A percentile compares a stretch with the other conserved stretches of the same genome.
phyloP scores from a whole-genome alignment of 768 basidiomycete species.

The Macrocybe gigantea region DNA sequence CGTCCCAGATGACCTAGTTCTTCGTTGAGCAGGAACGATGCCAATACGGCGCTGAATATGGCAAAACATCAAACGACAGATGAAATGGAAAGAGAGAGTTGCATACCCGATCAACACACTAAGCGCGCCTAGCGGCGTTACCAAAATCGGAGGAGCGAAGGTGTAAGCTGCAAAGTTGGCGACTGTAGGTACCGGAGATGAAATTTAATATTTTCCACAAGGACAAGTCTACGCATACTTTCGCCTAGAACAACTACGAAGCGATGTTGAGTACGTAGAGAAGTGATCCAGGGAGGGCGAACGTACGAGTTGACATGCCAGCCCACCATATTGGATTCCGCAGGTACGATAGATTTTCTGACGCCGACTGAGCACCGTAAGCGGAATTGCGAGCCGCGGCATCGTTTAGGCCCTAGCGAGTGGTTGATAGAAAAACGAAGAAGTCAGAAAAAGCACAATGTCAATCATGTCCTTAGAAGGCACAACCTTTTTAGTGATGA shows the following conservation, averaged over 20 bases:
- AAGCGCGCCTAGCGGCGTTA: conserved; percentile 96
- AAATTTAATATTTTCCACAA: not conserved
- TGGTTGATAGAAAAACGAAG: conserved; percentile 7
- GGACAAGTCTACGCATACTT: conserved; percentile 36
- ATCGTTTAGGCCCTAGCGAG: conserved; percentile 80
- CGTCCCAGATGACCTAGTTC: conserved; percentile 91
- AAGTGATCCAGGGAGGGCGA: conserved; percentile 3
- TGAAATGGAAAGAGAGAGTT: conserved; percentile 18
- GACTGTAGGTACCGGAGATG: conserved; percentile 31
- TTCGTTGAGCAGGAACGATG: conserved; percentile 89
- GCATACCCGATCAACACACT: conserved; percentile 90
- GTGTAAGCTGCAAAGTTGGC: conserved; percentile 96
- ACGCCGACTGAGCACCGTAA: conserved; percentile 51
- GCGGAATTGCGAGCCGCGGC: conserved; percentile 51
- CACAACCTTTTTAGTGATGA: conserved; percentile 95
- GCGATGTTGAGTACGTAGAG: conserved; percentile 2
- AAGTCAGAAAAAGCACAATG: not conserved
- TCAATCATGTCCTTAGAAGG: not conserved
- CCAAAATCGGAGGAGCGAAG: conserved; percentile 95
- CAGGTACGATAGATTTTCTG: conserved; percentile 83
- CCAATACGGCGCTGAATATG: conserved; percentile 76
- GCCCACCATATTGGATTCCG: conserved; percentile 96
- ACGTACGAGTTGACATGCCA: conserved; percentile 87
- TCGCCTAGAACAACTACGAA: conserved; percentile 85
- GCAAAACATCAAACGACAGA: not conserved